phyloP scores from a whole-genome alignment of 2,329 filamentous ascomycete genomes.

The Cytospora piceicola region DNA sequence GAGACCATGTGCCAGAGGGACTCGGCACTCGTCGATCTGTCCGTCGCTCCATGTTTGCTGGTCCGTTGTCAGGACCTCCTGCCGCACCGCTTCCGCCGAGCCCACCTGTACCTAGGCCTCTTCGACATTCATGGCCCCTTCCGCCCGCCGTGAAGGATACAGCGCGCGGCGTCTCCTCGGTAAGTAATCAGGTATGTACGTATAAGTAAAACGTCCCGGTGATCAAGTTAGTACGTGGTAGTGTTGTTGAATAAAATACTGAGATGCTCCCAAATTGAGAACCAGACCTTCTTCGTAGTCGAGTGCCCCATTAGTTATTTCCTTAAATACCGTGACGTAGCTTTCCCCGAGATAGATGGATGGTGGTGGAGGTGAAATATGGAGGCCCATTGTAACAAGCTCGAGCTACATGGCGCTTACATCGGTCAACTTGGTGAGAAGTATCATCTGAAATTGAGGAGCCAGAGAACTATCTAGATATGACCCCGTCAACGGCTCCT shows the following conservation, averaged over 20 bases:
- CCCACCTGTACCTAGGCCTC: conserved; percentile 1
- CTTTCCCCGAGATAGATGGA: not conserved
- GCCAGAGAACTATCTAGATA: not conserved
- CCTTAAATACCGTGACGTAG: not conserved
- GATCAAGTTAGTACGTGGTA: not conserved
- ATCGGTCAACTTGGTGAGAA: not conserved
- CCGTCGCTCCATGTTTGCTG: conserved; percentile 6
- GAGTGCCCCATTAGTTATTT: not conserved
- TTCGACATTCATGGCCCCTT: not conserved
- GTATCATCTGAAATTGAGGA: not conserved
- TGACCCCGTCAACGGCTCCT: not conserved
- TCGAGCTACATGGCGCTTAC: not conserved
- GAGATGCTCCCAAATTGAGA: not conserved
- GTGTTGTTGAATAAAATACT: not conserved
- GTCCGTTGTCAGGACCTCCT: conserved; percentile 5
- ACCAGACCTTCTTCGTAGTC: not conserved
- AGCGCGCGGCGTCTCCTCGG: not conserved
- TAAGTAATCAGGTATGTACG: not conserved
- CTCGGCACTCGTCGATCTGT: not conserved
- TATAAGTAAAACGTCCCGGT: not conserved
- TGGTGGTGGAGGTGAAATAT: not conserved
- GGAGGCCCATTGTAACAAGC: not conserved
- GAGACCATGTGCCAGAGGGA: not conserved
- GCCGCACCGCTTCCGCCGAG: conserved; percentile 4
- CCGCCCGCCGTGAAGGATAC: not conserved